A percentile compares a stretch with the other conserved stretches of the same genome.
phyloP scores from a whole-genome alignment of 1,139 yeast species.

The Kazachstania sp. region DNA sequence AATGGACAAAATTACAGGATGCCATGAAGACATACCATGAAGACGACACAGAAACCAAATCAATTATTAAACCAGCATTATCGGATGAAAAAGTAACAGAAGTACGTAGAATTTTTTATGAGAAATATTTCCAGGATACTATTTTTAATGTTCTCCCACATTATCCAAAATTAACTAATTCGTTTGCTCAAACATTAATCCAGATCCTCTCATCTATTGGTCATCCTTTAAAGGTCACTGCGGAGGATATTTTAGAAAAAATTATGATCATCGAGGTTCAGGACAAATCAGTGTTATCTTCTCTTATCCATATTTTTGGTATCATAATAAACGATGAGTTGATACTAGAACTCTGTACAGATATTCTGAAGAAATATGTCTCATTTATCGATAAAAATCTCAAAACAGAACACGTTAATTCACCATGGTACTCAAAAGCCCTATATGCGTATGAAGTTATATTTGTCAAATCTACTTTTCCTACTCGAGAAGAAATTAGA shows the following conservation, averaged over 20 bases:
- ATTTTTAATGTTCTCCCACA: slow-evolving; percentile 43
- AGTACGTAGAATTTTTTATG: slow-evolving; percentile 30
- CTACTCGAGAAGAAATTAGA: slow-evolving; percentile 29
- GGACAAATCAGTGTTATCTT: slow-evolving; percentile 34
- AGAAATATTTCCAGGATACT: slow-evolving; percentile 34
- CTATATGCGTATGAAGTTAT: slow-evolving; percentile 44
- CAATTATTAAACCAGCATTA: not conserved
- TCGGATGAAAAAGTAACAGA: slow-evolving; percentile 26
- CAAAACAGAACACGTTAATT: slow-evolving; percentile 33
- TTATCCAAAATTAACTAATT: slow-evolving; percentile 43
- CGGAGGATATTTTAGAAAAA: slow-evolving; percentile 31
- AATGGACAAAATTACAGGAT: not conserved
- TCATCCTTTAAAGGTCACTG: slow-evolving; percentile 26
- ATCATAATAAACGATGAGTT: slow-evolving; percentile 33
- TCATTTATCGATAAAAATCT: slow-evolving; percentile 35
- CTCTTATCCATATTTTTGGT: slow-evolving; percentile 43
- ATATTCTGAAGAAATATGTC: slow-evolving; percentile 33
- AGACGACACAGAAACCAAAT: slow-evolving; percentile 5
- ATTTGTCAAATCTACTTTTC: slow-evolving; percentile 40
- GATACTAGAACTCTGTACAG: slow-evolving; percentile 25
- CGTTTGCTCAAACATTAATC: slow-evolving; percentile 43
- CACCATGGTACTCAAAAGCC: slow-evolving; percentile 45
- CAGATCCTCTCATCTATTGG: slow-evolving; percentile 21
- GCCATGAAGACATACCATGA: slow-evolving; percentile 16
- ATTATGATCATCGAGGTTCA: slow-evolving; percentile 32